phyloP scores from a whole-genome alignment of 306 rosid species.

The Medicago arabica region DNA sequence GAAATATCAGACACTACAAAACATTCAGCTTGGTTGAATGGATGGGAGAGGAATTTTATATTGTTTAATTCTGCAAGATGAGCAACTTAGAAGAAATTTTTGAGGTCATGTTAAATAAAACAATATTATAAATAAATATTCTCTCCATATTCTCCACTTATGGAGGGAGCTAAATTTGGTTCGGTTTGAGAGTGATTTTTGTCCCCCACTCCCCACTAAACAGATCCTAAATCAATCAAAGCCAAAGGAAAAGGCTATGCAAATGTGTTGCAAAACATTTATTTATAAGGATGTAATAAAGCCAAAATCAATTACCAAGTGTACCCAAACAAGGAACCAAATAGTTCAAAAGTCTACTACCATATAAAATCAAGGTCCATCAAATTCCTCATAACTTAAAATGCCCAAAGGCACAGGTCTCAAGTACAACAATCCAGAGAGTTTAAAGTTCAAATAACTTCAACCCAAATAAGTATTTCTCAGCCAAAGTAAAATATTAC shows the following conservation, averaged over 20 bases:
- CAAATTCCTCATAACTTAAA: conserved; percentile 37
- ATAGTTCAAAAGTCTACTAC: conserved; percentile 26
- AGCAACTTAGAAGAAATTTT: neutral
- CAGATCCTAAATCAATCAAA: neutral
- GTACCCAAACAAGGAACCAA: neutral
- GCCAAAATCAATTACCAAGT: neutral
- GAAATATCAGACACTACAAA: too few species aligned
- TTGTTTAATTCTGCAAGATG: too few species aligned
- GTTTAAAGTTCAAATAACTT: conserved; percentile 41
- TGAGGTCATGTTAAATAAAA: neutral
- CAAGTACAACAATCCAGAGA: conserved; percentile 30
- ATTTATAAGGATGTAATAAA: neutral
- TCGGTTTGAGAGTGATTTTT: too few species aligned
- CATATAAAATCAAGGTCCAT: conserved; percentile 34
- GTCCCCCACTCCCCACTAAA: neutral
- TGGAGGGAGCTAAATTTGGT: neutral
- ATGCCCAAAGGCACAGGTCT: conserved; percentile 26
- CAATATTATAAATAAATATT: too few species aligned
- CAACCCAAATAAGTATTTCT: conserved; percentile 31
- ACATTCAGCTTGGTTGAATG: neutral
- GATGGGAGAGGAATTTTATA: neutral
- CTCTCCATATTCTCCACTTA: neutral
- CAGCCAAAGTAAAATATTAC: conserved; percentile 20
- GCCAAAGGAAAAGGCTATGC: neutral
- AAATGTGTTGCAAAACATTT: neutral